A percentile compares a stretch with the other conserved stretches of the same genome.
Evolutionary conservation across 805 yeast species (phyloP).

Genomic region (Huiozyma naganishii): DNA sequence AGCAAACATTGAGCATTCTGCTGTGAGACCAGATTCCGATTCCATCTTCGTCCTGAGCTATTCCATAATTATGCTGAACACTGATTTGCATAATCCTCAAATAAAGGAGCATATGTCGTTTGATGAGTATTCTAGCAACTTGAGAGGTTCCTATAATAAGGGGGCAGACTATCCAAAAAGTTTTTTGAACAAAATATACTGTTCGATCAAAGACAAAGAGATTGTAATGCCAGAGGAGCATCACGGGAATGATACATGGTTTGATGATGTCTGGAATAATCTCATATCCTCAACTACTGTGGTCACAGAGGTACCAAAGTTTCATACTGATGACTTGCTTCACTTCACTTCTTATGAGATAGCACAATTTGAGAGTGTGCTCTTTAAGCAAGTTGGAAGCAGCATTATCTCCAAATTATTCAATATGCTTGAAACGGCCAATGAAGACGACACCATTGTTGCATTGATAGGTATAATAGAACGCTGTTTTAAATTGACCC

Average conservation of each 20-base stretch:
- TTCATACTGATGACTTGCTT: slow-evolving; percentile 12
- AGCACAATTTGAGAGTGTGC: slow-evolving; percentile 55
- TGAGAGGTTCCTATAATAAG: slow-evolving; percentile 65
- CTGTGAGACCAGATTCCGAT: slow-evolving; percentile 66
- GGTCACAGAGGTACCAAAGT: slow-evolving; percentile 17
- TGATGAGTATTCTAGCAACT: slow-evolving; percentile 67
- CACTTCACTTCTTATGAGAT: slow-evolving; percentile 17
- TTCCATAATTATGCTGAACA: slow-evolving; percentile 87
- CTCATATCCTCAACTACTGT: slow-evolving; percentile 37
- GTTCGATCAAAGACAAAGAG: slow-evolving; percentile 72
- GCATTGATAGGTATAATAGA: slow-evolving; percentile 81
- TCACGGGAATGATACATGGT: slow-evolving; percentile 84
- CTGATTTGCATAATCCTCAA: slow-evolving; percentile 88
- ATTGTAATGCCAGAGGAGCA: slow-evolving; percentile 98
- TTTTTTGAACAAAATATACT: slow-evolving; percentile 72
- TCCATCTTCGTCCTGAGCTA: slow-evolving; percentile 83
- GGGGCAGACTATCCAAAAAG: slow-evolving; percentile 69
- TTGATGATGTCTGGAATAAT: slow-evolving; percentile 78
- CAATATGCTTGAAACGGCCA: slow-evolving; percentile 71
- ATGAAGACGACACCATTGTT: slow-evolving; percentile 80
- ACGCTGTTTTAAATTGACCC: slow-evolving; percentile 68
- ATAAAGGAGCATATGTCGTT: slow-evolving; percentile 85
- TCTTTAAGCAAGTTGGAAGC: slow-evolving; percentile 55
- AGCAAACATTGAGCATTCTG: slow-evolving; percentile 7
- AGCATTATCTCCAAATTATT: slow-evolving; percentile 60